Evolutionary conservation across 23 red algal species (phyloP), one percentile per base, ranked within the genome.

Genomic region (Gracilaria caudata): DNA sequence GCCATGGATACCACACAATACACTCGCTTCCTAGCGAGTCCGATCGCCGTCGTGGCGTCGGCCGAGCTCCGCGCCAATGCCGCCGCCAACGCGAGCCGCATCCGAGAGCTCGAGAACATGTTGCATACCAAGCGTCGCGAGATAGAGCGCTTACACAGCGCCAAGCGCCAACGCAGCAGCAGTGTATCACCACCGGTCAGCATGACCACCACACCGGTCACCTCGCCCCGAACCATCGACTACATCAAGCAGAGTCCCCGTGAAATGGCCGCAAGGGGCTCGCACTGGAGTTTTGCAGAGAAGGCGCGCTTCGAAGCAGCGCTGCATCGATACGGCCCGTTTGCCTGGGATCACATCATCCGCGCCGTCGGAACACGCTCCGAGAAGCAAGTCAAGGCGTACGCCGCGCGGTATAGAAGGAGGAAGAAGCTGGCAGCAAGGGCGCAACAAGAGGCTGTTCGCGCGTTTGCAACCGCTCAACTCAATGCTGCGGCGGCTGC

Each of bases 381-480:
- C 54, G 85, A 89, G 40, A 89, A 89, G 34, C 85, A 89, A 36
- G 85, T 89, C 44, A 89, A 89, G 71, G 85, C 85, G 51, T 89
- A 79, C 41, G 85, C 85, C 55, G 85, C 85, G 0, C 85, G 85
- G 20, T 89, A 89, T n/a, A 51, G 85, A 6, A 24, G 85, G 0
- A 68, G 85, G n/a, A 89, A 79, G 85, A 89, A 89, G 74, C 72
- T 89, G 1, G 85, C 85, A 13, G 73, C 51, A 7, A 75, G 26
- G 33, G 70, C 70, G 70, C 70, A 75, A 20, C 70, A 75, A 16
- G 70, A 75, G 43, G 70, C 70, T 7, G 70, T 75, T 47, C 70
- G 40, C 37, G 70, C 70, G 0, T 75, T 46, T 47, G 70, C 70
- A 1, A 24, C 70, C 37, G 70, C 70, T 26, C 70, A 75, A 16